A percentile compares a stretch with the other conserved stretches of the same genome.
Evolutionary conservation across 2,329 filamentous ascomycete genomes (phyloP).

Genomic region (Westerdykella sp.): DNA sequence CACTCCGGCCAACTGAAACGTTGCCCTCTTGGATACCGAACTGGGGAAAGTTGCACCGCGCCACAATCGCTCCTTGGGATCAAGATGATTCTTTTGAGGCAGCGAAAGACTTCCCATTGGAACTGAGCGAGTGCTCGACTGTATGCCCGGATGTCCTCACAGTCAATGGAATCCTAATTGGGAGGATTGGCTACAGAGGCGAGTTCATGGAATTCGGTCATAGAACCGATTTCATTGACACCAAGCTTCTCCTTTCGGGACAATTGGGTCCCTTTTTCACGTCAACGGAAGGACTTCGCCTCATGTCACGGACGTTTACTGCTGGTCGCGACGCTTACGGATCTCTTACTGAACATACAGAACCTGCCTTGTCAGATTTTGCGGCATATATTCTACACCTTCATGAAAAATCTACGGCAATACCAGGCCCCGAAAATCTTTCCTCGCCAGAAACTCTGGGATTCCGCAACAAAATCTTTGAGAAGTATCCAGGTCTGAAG

Average conservation of each 20-base stretch:
- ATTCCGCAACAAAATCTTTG: background rate
- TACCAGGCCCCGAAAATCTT: background rate
- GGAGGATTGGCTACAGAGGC: constrained; percentile 2
- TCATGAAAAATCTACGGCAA: background rate
- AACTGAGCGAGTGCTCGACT: background rate
- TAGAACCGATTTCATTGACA: background rate
- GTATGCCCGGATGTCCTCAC: background rate
- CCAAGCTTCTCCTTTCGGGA: background rate
- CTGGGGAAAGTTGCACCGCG: constrained; percentile 5
- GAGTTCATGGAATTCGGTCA: constrained; percentile 2
- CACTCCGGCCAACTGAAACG: background rate
- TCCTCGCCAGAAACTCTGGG: background rate
- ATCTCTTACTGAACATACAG: background rate
- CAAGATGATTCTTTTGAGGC: constrained; percentile 1
- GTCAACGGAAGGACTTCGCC: constrained; percentile 1
- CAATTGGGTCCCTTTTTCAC: constrained; percentile 3
- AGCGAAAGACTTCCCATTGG: constrained; percentile 3
- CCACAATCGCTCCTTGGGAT: constrained; percentile 7
- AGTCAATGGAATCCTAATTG: constrained; percentile 4
- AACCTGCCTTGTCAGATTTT: constrained; percentile 1
- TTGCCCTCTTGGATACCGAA: constrained; percentile 10
- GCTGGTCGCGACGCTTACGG: constrained; percentile 5
- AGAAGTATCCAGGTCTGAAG: constrained; percentile 1
- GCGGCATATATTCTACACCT: constrained; percentile 2
- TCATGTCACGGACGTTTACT: constrained; percentile 2